Evolutionary conservation across 75 land plant species (phyloP), one percentile per base, ranked within the genome.

Genomic region (Isoetes taiwanensis): DNA sequence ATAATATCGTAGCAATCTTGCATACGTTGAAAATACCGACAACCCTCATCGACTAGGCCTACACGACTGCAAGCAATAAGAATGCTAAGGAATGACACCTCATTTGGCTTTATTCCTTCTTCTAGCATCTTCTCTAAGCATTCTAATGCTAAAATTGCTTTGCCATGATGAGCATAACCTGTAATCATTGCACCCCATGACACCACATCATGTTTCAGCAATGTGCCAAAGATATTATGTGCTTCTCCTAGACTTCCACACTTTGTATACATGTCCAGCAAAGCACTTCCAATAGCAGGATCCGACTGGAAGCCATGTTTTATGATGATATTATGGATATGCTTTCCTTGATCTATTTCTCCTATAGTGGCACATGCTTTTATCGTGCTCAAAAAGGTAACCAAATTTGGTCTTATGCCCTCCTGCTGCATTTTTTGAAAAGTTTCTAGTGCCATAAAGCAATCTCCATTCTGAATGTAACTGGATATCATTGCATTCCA

Each of bases 141-240:
- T 23, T 52, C 55, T 5, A 52, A 31, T 28, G 55, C 3, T 28
- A 5, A 16, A 12, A 5, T 19, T 1, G 16, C 21, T 20, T 23
- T 2, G 25, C 12, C 12, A 14, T 52, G 55, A 11, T 52, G 16
- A 14, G 27, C 83, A n/a, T n/a, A n/a, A n/a, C n/a, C n/a, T 32
- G 67, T 79, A 53, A 82, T 79, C 31, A 82, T 58, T 2, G 79
- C 73, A 38, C 81, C 79, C 86, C 86, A 82, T 27, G 67, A 33
- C 2, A 82, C 77, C 2, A 80, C 66, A 79, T 82, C 77, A 52
- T 38, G 73, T 11, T 30, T 19, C 5, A 74, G 58, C 67, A 73
- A 56, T 56, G 31, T 39, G 14, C 60, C 6, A 30, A 77, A 80
- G 28, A 80, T 41, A 11, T 37, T 10, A 1, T 27, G 27, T 10